Conservation (phyloP, 2,329 filamentous ascomycete genomes). For the Monosporascus sp. region DNA sequence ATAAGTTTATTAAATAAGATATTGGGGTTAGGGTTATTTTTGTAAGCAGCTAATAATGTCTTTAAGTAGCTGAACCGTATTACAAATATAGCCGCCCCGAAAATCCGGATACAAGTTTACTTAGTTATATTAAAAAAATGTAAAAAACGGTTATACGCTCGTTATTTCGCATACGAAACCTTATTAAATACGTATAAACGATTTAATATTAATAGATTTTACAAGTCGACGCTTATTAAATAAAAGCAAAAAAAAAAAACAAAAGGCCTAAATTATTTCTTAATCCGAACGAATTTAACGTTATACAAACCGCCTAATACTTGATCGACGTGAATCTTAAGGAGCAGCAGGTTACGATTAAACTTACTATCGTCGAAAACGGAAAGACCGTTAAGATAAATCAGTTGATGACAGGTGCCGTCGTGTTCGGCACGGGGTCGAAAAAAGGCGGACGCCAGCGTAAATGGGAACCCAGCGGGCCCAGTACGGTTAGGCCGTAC, state of each 20-base stretch:
- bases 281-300: slow-evolving; percentile 46
- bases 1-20: too few relatives aligned
- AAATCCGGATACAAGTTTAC: slow-evolving; percentile 56
- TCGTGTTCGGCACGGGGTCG: slow-evolving; percentile 14
- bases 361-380: slow-evolving; percentile 24
- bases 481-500: slow-evolving; percentile 39
- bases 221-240: slow-evolving; percentile 33
- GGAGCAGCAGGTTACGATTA: slow-evolving; percentile 27
- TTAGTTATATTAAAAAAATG: slow-evolving; percentile 54
- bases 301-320: slow-evolving; percentile 42
- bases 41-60: slow-evolving; percentile 15
- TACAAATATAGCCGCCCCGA: slow-evolving; percentile 57
- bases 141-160: slow-evolving; percentile 57
- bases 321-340: slow-evolving; percentile 49
- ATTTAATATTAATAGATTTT: slow-evolving; percentile 46
- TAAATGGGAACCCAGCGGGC: slow-evolving; percentile 32
- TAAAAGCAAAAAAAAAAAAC: slow-evolving; percentile 33
- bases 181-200: slow-evolving; percentile 45
- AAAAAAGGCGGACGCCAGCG: slow-evolving; percentile 31
- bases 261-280: slow-evolving; percentile 39
- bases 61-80: slow-evolving; percentile 46
- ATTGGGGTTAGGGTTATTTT: neutral
- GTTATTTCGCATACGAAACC: slow-evolving; percentile 53
- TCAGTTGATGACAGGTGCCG: slow-evolving; percentile 33
- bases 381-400: slow-evolving; percentile 21